Percentiles rank a stretch among this genome's conserved stretches.
Evolutionary conservation across 306 rosid species (phyloP).

Genomic region (Aeschynomene evenia): DNA sequence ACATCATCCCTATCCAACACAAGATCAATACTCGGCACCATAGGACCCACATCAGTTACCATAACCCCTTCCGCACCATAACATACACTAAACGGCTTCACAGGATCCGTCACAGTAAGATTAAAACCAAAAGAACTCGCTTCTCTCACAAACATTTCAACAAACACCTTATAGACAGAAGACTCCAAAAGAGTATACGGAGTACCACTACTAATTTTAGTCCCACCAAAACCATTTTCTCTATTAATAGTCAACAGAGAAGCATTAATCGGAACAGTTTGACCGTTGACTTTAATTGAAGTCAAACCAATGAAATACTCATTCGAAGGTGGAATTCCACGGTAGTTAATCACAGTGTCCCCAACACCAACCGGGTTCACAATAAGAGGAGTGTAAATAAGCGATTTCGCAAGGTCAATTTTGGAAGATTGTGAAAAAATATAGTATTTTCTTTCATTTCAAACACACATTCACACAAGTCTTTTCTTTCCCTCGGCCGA

Average conservation of each 20-base stretch:
- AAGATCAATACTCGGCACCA: not conserved
- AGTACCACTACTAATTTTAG: not conserved
- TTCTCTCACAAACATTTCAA: not conserved
- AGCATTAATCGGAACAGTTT: not conserved
- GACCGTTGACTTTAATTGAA: not conserved
- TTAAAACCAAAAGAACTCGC: not conserved
- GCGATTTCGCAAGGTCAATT: not conserved
- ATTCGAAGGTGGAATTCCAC: not conserved
- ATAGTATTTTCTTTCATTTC: too few relatives aligned
- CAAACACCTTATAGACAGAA: not conserved
- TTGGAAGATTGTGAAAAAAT: not conserved
- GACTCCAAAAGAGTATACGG: not conserved
- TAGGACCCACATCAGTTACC: not conserved
- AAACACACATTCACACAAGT: too few relatives aligned
- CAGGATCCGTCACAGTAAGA: not conserved
- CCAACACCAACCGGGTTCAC: not conserved
- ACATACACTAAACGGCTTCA: not conserved
- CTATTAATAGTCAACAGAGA: not conserved
- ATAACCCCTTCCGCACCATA: not conserved
- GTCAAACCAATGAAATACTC: conserved; percentile 4
- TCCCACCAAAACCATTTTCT: not conserved
- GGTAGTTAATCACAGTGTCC: not conserved
- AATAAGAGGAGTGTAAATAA: not conserved
- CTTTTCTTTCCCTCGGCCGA: too few relatives aligned
- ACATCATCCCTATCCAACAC: not conserved